Evolutionary conservation across 208 protist species (phyloP), one percentile per base, ranked within the genome.

Genomic region (Strigomonas culicis): DNA sequence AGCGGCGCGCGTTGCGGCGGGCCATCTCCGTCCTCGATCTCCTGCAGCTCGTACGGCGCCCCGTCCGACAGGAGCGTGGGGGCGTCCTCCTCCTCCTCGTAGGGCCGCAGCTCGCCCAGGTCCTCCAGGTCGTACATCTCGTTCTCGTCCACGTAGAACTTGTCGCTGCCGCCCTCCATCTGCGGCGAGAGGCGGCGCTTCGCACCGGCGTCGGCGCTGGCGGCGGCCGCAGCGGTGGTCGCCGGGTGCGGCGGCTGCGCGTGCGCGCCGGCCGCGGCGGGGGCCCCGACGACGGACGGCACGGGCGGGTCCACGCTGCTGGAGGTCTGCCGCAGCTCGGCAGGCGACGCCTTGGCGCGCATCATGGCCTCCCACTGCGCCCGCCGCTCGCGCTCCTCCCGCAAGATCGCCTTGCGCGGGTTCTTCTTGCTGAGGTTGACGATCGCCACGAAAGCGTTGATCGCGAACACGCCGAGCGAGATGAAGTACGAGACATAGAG

Each of bases 401-500:
- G 70, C 59, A 91, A 10, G 50, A 90, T 58, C 34, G 49, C 46
- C 34, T 91, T 71, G 4, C 73, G 70, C 31, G 89, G 89, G 61
- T 90, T 90, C 43, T 89, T 50, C 50, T 76, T 72, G 10, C 56
- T 66, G 34, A 85, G 58, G 52, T 91, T 81, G 56, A 64, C 74
- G 39, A 84, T 27, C 4, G 81, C 73, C 19, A 87, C 73, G 31
- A 90, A 13, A 0, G 56, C 50, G 64, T 91, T 92, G 44, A 87
- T 61, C 34, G 67, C 61, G 1, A 65, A 67, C 24, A 85, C 34
- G 34, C 19, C 53, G 1, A 91, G 61, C 15, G 86, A 84, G n/a
- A 80, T 50, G 30, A 82, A 81, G 68, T 81, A 90, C 1, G 76
- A 84, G 10, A 91, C 71, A 36, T 82, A 77, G 11, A 95, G 68